A percentile compares a stretch with the other conserved stretches of the same genome.
Conservation (phyloP, 164 flowering plant species). For the Magnolia changhungtana region DNA sequence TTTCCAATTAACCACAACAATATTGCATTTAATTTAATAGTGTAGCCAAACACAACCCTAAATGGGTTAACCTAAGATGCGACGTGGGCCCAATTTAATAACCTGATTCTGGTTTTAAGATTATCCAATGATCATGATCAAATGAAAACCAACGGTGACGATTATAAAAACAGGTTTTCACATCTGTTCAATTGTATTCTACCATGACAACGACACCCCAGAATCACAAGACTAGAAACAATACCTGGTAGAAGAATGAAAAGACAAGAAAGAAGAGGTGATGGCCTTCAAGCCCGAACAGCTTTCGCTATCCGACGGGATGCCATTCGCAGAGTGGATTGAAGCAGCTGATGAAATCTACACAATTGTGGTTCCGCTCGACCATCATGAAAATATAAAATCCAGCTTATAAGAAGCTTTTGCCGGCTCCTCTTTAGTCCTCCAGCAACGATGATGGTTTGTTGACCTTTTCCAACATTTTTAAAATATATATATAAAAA, state of each 20-base stretch:
- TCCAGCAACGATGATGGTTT: constrained; percentile 2
- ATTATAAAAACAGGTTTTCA: not conserved
- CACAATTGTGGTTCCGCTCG: constrained; percentile 31
- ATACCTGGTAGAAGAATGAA: not conserved
- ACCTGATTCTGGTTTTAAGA: not conserved
- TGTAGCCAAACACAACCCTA: not conserved
- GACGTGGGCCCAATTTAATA: no score
- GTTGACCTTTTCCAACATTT: constrained; percentile 23
- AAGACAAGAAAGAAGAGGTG: not conserved
- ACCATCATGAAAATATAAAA: constrained; percentile 38
- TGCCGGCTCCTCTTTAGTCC: constrained; percentile 1
- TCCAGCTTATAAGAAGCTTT: constrained; percentile 29
- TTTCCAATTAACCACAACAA: not conserved
- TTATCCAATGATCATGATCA: not conserved
- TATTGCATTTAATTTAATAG: not conserved
- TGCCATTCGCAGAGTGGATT: constrained; percentile 74
- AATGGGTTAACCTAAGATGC: not conserved
- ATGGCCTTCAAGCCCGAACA: constrained; percentile 33
- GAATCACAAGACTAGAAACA: not conserved
- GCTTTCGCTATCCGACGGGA: constrained; percentile 53
- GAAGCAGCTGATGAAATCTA: constrained; percentile 36
- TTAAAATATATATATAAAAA: no score
- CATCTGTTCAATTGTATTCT: not conserved
- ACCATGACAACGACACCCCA: not conserved
- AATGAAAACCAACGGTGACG: no score